Evolutionary conservation across 2,329 filamentous ascomycete genomes (phyloP), one percentile per base, ranked within the genome.

Genomic region (Cladosporium sp.): DNA sequence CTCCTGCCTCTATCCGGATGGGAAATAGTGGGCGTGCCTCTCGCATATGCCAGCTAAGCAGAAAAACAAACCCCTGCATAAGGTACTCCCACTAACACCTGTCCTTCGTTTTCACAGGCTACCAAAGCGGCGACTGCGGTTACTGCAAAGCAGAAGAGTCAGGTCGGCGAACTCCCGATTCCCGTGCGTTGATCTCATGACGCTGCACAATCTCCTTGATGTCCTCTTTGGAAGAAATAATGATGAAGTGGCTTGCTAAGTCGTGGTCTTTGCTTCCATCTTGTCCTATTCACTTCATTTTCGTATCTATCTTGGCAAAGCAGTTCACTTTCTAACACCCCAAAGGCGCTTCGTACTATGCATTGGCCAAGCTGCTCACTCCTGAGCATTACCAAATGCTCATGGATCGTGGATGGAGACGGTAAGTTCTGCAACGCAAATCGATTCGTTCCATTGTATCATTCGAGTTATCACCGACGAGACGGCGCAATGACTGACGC

Each of bases 381-480:
- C 75, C 83, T 5, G 69, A 73, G 1, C 81, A 87, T 60, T 93
- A 93, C 60, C 85, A 92, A 65, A 71, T 66, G 38, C 73, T 93
- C 32, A 71, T 92, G 38, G 80, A 90, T 66, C 80, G 85, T 56
- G 86, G 84, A 54, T 93, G 86, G 86, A 84, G 88, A 66, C 78
- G 86, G 55, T 90, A 83, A 32, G 83, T 35, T 13, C 15, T n/a
- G 13, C 79, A 15, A 32, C 22, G 41, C 13, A 7, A 22, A 41
- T 22, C 41, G 13, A 4, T 38, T 38, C 3, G 3, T 15, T 15
- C 9, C 33, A 15, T 15, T 19, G 35, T 22, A 22, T 3, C 33
- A 38, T 4, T 9, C 15, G 7, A n/a, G n/a, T n/a, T n/a, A n/a
- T n/a, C n/a, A n/a, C n/a, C n/a, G n/a, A n/a, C n/a, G n/a, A 16